Percentiles rank a stretch among this genome's conserved stretches.
These are phyloP conservation scores for Teratosphaeria zuluensis DNA, from an alignment of 2,329 filamentous ascomycete genomes.

Conservation along the genomic window DNA sequence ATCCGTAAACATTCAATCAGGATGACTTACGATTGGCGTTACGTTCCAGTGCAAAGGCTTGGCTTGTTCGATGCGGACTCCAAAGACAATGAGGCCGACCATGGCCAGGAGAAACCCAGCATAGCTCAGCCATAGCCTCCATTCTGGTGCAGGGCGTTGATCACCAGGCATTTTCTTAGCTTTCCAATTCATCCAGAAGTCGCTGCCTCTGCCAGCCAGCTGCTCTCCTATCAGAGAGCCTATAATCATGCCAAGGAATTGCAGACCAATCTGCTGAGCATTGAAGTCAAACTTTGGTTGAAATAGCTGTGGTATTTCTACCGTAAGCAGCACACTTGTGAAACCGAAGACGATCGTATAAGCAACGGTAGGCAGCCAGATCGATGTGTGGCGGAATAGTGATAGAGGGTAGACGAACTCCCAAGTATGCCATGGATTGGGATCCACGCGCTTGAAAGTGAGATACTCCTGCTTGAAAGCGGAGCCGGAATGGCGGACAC, in stretches of 20 bases:
- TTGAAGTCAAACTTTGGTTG: conserved; percentile 47
- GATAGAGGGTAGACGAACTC: conserved; percentile 46
- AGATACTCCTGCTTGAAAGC: conserved; percentile 39
- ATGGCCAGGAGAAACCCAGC: conserved; percentile 42
- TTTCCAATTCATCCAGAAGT: conserved; percentile 42
- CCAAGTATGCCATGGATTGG: conserved; percentile 36
- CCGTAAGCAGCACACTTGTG: conserved; percentile 42
- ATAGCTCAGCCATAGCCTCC: conserved; percentile 49
- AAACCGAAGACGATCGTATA: conserved; percentile 52
- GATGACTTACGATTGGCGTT: conserved; percentile 39
- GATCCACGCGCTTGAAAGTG: conserved; percentile 42
- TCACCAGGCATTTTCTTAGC: conserved; percentile 23
- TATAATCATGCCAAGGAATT: conserved; percentile 48
- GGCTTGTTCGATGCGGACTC: conserved; percentile 41
- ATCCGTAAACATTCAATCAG: conserved; percentile 23
- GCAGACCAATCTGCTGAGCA: conserved; percentile 48
- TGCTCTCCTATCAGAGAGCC: conserved; percentile 51
- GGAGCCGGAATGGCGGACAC: conserved; percentile 25
- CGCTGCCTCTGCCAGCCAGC: conserved; percentile 44
- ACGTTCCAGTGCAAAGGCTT: conserved; percentile 42
- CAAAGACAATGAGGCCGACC: conserved; percentile 45
- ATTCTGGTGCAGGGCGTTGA: conserved; percentile 36
- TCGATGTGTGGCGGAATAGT: conserved; percentile 37
- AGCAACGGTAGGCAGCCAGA: conserved; percentile 42
- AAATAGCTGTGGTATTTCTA: conserved; percentile 53